Percentiles rank a stretch among this genome's conserved stretches.
Conservation (phyloP, 2,329 filamentous ascomycete species). For the Aspergillus aculeatinus region DNA sequence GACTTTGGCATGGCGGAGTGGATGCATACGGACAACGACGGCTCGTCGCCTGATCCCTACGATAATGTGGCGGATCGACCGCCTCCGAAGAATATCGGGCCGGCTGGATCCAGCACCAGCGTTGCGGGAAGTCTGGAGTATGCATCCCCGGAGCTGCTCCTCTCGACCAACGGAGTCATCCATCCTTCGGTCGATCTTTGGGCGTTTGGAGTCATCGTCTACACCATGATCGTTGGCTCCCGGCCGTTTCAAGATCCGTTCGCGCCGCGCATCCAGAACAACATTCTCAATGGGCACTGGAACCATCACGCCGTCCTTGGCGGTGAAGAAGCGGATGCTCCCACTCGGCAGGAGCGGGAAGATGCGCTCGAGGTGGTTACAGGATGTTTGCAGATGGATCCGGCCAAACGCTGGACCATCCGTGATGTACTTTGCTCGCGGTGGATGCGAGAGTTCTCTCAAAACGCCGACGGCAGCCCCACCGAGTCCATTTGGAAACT, state of each 20-base stretch:
- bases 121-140: conserved; percentile 61
- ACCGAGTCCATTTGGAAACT: conserved; percentile 39
- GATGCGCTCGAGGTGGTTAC: conserved; percentile 57
- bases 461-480: conserved; percentile 32
- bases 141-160: conserved; percentile 50
- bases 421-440: conserved; percentile 54
- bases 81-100: conserved; percentile 53
- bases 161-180: conserved; percentile 41
- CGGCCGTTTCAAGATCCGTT: conserved; percentile 64
- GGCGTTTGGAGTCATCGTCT: conserved; percentile 66
- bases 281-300: conserved; percentile 62
- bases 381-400: conserved; percentile 60
- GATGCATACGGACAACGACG: conserved; percentile 56
- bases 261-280: conserved; percentile 57
- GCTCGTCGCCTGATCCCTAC: conserved; percentile 51
- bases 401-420: conserved; percentile 57
- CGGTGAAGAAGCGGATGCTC: conserved; percentile 36
- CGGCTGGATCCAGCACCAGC: conserved; percentile 56
- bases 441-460: conserved; percentile 53
- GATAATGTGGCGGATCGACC: conserved; percentile 48
- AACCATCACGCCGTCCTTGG: conserved; percentile 51
- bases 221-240: conserved; percentile 59
- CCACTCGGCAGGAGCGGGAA: conserved; percentile 43
- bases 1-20: conserved; percentile 71
- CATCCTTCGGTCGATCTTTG: conserved; percentile 62